Conservation (phyloP, 148 eudicot species). For the Cornus controversa region DNA sequence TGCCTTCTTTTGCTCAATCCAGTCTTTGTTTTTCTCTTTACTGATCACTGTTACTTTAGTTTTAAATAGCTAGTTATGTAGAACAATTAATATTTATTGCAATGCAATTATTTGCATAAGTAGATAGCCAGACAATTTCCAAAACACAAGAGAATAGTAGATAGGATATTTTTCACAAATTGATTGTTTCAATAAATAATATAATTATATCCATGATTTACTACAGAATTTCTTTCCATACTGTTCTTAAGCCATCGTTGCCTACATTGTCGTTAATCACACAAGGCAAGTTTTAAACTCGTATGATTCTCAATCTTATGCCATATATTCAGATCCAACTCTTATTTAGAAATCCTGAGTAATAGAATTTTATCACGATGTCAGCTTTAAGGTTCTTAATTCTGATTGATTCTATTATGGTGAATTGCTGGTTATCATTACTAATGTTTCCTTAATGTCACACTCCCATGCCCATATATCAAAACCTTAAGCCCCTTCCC, state of each 20-base stretch:
- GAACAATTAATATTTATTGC: neutral
- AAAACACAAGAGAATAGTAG: no score
- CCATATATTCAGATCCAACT: no score
- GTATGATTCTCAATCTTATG: neutral
- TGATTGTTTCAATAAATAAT: no score
- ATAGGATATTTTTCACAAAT: no score
- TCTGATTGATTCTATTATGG: no score
- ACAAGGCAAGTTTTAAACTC: neutral
- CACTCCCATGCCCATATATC: no score
- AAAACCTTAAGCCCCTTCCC: no score
- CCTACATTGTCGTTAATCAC: neutral
- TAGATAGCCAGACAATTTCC: neutral
- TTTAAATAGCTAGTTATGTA: neutral
- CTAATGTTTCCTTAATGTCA: no score
- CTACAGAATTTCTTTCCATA: neutral
- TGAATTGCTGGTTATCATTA: no score
- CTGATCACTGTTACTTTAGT: neutral
- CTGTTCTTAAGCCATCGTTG: neutral
- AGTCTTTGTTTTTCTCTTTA: neutral
- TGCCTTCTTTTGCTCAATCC: neutral
- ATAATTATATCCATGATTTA: neutral
- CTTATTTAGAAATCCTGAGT: neutral
- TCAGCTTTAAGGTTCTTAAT: no score
- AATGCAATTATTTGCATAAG: neutral
- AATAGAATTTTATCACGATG: no score